phyloP scores from a whole-genome alignment of 2,329 filamentous ascomycete species.

The Botrytis cinerea region DNA sequence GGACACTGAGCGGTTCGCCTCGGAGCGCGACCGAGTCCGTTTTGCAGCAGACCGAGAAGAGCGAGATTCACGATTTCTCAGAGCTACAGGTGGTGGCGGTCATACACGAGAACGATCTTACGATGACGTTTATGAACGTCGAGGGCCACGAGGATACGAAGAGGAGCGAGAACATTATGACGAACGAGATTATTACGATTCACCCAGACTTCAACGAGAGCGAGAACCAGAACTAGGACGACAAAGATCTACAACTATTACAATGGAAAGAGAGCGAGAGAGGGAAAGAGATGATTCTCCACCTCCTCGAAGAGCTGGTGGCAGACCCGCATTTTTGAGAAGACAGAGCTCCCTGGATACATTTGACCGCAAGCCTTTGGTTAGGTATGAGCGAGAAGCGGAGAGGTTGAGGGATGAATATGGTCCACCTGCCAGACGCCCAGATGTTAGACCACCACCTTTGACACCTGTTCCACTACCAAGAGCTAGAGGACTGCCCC shows the following conservation, averaged over 20 bases:
- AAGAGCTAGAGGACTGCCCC: conserved; percentile 60
- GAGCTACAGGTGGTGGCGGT: conserved; percentile 44
- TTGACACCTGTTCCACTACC: conserved; percentile 67
- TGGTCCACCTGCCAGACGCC: conserved; percentile 52
- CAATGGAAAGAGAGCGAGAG: conserved; percentile 35
- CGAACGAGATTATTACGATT: conserved; percentile 49
- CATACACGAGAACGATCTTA: conserved; percentile 50
- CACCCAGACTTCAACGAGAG: conserved; percentile 40
- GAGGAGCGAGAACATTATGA: conserved; percentile 42
- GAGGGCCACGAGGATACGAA: conserved; percentile 40
- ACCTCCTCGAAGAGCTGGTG: conserved; percentile 44
- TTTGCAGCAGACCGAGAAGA: conserved; percentile 49
- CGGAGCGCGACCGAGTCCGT: conserved; percentile 50
- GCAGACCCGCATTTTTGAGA: conserved; percentile 68
- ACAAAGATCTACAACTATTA: conserved; percentile 40
- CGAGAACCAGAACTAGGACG: conserved; percentile 44
- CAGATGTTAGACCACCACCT: conserved; percentile 48
- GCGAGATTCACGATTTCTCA: conserved; percentile 50
- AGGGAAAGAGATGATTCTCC: conserved; percentile 34
- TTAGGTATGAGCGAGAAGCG: conserved; percentile 44
- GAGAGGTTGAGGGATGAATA: conserved; percentile 59
- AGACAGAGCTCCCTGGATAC: conserved; percentile 89
- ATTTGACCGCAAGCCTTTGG: conserved; percentile 73
- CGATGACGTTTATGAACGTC: conserved; percentile 53
- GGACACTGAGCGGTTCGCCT: conserved; percentile 57